These are phyloP conservation scores for Malassezia dermatis DNA, from an alignment of 1,284 basidiomycete species.

Conservation along the genomic window DNA sequence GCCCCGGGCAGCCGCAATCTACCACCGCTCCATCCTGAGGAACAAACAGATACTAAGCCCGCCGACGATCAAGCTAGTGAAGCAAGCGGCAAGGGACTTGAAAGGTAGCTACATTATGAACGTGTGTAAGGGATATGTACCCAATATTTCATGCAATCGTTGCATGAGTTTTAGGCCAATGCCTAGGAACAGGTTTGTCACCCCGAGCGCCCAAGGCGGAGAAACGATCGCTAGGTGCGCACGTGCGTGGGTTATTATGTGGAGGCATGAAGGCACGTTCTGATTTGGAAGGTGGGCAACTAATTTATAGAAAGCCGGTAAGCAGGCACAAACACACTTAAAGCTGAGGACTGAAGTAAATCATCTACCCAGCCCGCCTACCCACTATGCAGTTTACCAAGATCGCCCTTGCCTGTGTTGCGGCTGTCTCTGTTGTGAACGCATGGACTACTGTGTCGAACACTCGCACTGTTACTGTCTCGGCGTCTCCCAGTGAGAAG, in stretches of 20 bases:
- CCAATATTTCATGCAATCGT: too few species aligned
- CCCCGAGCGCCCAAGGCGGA: too few species aligned
- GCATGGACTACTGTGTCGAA: not conserved
- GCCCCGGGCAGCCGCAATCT: not conserved
- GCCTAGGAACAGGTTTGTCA: too few species aligned
- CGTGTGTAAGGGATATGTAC: not conserved
- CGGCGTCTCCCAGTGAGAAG: not conserved
- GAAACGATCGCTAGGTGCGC: too few species aligned
- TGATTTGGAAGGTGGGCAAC: too few species aligned
- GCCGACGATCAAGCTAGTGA: not conserved
- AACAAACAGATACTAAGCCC: not conserved
- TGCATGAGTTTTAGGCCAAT: too few species aligned
- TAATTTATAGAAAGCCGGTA: too few species aligned
- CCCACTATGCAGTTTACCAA: not conserved
- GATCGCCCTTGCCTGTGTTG: not conserved
- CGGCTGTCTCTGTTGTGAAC: not conserved
- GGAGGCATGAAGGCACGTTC: too few species aligned
- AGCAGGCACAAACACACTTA: too few species aligned
- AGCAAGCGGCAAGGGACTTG: not conserved
- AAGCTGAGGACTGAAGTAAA: too few species aligned
- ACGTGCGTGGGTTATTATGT: too few species aligned
- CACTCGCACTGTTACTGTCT: not conserved
- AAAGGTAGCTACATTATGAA: not conserved
- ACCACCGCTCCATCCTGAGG: not conserved
- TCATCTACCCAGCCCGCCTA: not conserved